Base-by-base conservation (phyloP, 176 grass and related monocot genomes). In the Bonia amplexicaulis region DNA sequence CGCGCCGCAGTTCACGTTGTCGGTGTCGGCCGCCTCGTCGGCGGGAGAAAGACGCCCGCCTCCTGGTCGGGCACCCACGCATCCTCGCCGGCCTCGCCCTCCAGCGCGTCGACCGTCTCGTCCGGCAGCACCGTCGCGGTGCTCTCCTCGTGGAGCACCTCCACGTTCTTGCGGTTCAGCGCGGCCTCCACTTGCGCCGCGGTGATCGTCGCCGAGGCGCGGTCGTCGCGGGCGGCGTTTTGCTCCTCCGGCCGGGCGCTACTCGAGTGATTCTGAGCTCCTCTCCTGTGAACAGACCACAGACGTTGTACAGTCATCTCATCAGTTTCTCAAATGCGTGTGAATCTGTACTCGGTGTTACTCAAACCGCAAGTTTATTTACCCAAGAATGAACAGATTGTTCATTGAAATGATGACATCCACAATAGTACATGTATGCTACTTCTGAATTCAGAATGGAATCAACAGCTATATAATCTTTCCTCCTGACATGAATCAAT, bases 51-150 rank as follows among this genome's bases (percentile, higher is more conserved):
- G 58, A 88, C 87, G 74, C 87, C 87, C 20, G 87, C 84, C 35
- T 84, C 87, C 37, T 88, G 25, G 75, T 88, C 81, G 47, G 81
- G 81, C 74, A 88, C 74, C 87, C 87, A 88, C 35, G 54, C 80
- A 12, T 82, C 72, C 0, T 71, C 63, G 63, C 16, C 2, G 16
- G 77, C 64, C 0, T 77, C 17, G 54, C 61, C 25, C 66, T 10
- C 73, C 23, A 40, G 61, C 35, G 14, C 20, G 15, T 17, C 35
- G 14, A 47, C 22, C 2, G 3, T 0, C 13, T 88, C 87, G 3
- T 73, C 63, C 4, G 71, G 45, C 12, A 84, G 6, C 74, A 88
- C 66, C 57, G 72, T 44, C 27, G 31, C 73, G 2, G 44, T 45
- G 44, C 44, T 10, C 44, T 45, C 44, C 44, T 45, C 44, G 44